A percentile compares a stretch with the other conserved stretches of the same genome.
Conservation (phyloP, 2,329 filamentous ascomycete genomes). For the Xylaria sp. region DNA sequence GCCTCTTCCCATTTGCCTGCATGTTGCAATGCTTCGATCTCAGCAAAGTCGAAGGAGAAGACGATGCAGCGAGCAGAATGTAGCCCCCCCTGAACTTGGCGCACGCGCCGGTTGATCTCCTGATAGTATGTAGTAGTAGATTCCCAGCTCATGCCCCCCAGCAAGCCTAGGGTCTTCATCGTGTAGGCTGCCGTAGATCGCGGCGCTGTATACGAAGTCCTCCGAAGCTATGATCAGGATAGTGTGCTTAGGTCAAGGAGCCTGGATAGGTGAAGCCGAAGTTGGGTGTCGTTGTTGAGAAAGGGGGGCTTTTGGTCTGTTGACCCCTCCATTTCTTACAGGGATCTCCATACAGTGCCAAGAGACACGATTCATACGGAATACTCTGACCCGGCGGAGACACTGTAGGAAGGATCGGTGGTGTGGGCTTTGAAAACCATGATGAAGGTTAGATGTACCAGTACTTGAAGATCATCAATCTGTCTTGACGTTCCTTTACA, state of each 20-base stretch:
- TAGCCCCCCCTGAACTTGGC: constrained; percentile 34
- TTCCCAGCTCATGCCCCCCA: constrained; percentile 41
- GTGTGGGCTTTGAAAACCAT: too few species aligned
- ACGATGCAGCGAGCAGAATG: constrained; percentile 39
- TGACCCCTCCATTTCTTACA: neutral
- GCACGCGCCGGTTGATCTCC: constrained; percentile 39
- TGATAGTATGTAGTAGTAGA: constrained; percentile 41
- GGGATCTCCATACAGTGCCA: neutral
- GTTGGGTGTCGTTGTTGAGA: neutral
- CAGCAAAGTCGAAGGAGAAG: constrained; percentile 41
- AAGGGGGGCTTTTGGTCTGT: neutral
- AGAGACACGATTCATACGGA: neutral
- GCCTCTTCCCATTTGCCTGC: constrained; percentile 39
- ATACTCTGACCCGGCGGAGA: neutral
- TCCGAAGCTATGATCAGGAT: neutral
- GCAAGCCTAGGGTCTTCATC: constrained; percentile 38
- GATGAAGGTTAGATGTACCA: too few species aligned
- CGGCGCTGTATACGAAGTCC: neutral
- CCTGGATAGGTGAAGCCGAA: neutral
- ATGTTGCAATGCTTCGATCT: constrained; percentile 36
- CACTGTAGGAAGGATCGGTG: too few species aligned
- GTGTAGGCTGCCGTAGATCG: neutral
- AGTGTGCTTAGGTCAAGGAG: neutral
- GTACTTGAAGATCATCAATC: too few species aligned
- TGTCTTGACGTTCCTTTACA: too few species aligned